Evolutionary conservation across 2,329 filamentous ascomycete species (phyloP).

Genomic region (Tolypocladium cylindrosporum): DNA sequence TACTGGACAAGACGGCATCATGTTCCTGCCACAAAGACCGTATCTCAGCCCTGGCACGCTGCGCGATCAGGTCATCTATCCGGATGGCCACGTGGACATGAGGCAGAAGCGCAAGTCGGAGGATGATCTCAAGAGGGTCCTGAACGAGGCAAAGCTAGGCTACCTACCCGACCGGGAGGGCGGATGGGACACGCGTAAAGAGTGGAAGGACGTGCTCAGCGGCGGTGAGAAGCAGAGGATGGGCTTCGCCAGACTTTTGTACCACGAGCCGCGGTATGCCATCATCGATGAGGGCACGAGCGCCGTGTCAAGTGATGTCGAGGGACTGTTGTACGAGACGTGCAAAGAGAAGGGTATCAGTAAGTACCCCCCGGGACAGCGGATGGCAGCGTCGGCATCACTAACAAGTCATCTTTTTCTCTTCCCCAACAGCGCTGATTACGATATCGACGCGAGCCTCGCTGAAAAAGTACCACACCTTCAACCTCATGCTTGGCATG

Average conservation of each 20-base stretch:
- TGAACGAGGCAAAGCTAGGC: slow-evolving; percentile 76
- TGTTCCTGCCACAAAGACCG: slow-evolving; percentile 92
- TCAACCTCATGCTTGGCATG: slow-evolving; percentile 74
- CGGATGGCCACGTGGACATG: slow-evolving; percentile 93
- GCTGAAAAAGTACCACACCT: slow-evolving; percentile 91
- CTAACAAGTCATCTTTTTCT: slow-evolving; percentile 5
- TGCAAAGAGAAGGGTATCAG: slow-evolving; percentile 91
- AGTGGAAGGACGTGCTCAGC: slow-evolving; percentile 97
- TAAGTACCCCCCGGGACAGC: slow-evolving; percentile 34
- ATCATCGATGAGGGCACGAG: slow-evolving; percentile 95
- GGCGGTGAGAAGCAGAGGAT: slow-evolving; percentile 97
- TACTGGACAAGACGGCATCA: slow-evolving; percentile 81
- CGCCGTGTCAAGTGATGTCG: slow-evolving; percentile 88
- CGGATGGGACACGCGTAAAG: slow-evolving; percentile 92
- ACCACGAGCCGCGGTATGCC: slow-evolving; percentile 90
- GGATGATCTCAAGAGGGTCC: slow-evolving; percentile 62
- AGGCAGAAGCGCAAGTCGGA: slow-evolving; percentile 68
- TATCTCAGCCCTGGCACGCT: slow-evolving; percentile 89
- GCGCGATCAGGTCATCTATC: slow-evolving; percentile 95
- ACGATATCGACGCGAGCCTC: slow-evolving; percentile 93
- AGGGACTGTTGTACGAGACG: slow-evolving; percentile 84
- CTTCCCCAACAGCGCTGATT: slow-evolving; percentile 60
- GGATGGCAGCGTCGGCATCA: not conserved
- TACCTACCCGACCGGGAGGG: slow-evolving; percentile 89
- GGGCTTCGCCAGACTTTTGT: slow-evolving; percentile 79